Percentiles rank a stretch among this genome's conserved stretches.
phyloP scores from a whole-genome alignment of 2,329 filamentous ascomycete species.

The Beauveria sp. region DNA sequence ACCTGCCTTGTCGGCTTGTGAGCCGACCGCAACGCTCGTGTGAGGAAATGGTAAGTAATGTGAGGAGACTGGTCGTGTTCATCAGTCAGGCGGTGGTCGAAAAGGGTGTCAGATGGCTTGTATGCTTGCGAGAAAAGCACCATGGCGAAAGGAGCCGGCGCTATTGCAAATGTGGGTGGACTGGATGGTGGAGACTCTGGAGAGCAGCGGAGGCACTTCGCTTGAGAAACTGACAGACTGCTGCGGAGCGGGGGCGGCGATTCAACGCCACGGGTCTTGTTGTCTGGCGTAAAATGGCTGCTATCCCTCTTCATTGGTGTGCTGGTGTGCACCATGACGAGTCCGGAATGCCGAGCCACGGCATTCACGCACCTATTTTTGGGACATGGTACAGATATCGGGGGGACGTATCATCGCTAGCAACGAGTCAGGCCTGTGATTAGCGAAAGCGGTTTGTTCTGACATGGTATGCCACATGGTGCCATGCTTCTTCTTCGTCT shows the following conservation, averaged over 20 bases:
- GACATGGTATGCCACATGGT: constrained; percentile 6
- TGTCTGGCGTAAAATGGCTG: neutral
- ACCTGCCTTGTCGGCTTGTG: constrained; percentile 6
- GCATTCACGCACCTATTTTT: constrained; percentile 9
- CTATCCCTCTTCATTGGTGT: neutral
- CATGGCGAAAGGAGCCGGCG: constrained; percentile 2
- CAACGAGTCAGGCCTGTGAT: constrained; percentile 3
- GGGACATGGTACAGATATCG: neutral
- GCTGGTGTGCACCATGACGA: neutral
- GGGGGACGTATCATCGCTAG: neutral
- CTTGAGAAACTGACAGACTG: neutral
- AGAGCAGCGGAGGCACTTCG: neutral
- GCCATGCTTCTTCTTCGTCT: neutral
- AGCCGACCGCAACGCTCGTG: constrained; percentile 9
- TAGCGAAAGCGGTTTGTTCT: constrained; percentile 1
- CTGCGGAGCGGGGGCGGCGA: constrained; percentile 2
- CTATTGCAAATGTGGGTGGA: constrained; percentile 3
- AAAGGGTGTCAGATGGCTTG: constrained; percentile 6
- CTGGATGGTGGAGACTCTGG: neutral
- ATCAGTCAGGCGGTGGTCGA: constrained; percentile 6
- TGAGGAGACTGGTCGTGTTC: neutral
- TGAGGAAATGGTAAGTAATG: neutral
- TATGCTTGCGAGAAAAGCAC: neutral
- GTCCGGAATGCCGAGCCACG: constrained; percentile 7
- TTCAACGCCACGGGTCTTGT: constrained; percentile 6